These are phyloP conservation scores for Clonostachys rhizophaga DNA, from an alignment of 2,329 filamentous ascomycete genomes.

Conservation along the genomic window DNA sequence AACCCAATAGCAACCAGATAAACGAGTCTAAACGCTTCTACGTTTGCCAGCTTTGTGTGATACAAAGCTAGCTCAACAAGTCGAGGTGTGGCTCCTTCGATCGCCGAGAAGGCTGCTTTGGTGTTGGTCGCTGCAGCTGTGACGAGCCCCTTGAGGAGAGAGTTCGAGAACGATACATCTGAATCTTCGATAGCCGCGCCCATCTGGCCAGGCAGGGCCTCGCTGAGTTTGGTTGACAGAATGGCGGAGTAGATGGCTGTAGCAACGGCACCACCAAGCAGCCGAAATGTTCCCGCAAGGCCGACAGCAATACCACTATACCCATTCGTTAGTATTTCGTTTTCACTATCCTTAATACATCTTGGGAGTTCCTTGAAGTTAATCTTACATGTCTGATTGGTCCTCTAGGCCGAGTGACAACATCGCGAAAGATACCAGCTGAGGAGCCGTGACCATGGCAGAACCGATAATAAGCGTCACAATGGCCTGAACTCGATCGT, in stretches of 20 bases:
- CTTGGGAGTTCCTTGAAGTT: not conserved
- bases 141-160: slow-evolving; percentile 11
- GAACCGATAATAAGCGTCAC: slow-evolving; percentile 20
- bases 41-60: slow-evolving; percentile 22
- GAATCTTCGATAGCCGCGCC: slow-evolving; percentile 10
- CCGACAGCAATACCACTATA: slow-evolving; percentile 23
- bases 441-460: slow-evolving; percentile 20
- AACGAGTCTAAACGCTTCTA: slow-evolving; percentile 23
- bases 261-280: slow-evolving; percentile 27
- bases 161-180: slow-evolving; percentile 10
- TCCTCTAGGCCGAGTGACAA: slow-evolving; percentile 24
- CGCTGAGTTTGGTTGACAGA: slow-evolving; percentile 17
- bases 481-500: slow-evolving; percentile 24
- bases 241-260: slow-evolving; percentile 30
- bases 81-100: slow-evolving; percentile 16
- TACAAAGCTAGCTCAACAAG: slow-evolving; percentile 14
- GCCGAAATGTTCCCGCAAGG: slow-evolving; percentile 25
- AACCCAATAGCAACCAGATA: slow-evolving; percentile 27
- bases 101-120: slow-evolving; percentile 19
- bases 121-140: slow-evolving; percentile 20
- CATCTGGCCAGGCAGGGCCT: slow-evolving; percentile 12
- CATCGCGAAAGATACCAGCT: slow-evolving; percentile 24
- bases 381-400: slow-evolving; percentile 21
- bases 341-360: too few relatives aligned
- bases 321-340: too few relatives aligned